phyloP scores from a whole-genome alignment of 2,329 filamentous ascomycete species.

The Sphaerulina musiva region DNA sequence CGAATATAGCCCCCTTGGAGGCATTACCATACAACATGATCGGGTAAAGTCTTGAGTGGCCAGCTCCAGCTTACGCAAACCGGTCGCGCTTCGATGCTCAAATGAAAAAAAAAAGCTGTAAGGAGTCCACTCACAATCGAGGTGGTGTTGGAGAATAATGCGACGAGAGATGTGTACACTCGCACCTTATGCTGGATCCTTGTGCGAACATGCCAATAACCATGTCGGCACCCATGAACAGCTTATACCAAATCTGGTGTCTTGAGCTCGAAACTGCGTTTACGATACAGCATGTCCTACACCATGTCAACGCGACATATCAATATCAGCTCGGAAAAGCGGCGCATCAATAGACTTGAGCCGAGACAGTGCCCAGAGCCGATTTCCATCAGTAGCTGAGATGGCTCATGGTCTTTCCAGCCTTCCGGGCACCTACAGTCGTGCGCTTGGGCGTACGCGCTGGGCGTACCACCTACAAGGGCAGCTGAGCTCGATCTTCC shows the following conservation, averaged over 20 bases:
- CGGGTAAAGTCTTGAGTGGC: neutral
- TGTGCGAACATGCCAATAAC: neutral
- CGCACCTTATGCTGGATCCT: neutral
- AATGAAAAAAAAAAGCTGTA: neutral
- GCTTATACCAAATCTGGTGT: neutral
- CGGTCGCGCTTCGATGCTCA: neutral
- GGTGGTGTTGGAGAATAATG: neutral
- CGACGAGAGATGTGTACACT: neutral
- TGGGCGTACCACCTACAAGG: too few species aligned
- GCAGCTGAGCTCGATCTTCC: too few species aligned
- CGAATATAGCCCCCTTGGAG: conserved; percentile 12
- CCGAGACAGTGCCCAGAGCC: too few species aligned
- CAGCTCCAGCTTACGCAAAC: neutral
- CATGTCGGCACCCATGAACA: neutral
- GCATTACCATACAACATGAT: neutral
- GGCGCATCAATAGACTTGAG: too few species aligned
- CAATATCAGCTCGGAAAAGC: too few species aligned
- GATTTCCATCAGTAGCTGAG: too few species aligned
- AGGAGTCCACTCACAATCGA: neutral
- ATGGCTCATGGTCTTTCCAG: too few species aligned
- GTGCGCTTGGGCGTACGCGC: too few species aligned
- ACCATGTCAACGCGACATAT: too few species aligned
- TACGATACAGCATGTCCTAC: too few species aligned
- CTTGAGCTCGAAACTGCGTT: too few species aligned
- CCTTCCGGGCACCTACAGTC: too few species aligned